phyloP scores from a whole-genome alignment of 108 stramenopile species.

The Nitzschia sp. region DNA sequence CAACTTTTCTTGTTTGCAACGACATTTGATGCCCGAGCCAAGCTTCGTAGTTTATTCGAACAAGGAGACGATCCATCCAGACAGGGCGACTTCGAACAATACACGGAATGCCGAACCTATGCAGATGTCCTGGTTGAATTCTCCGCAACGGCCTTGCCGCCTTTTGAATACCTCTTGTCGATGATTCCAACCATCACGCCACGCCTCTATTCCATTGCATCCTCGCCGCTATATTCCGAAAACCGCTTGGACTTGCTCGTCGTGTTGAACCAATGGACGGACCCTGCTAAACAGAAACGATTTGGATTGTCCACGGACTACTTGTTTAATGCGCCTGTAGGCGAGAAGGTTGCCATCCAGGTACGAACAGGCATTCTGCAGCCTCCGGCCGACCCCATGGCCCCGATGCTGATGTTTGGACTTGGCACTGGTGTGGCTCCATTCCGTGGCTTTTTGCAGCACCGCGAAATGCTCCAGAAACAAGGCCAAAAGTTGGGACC shows the following conservation, averaged over 20 bases:
- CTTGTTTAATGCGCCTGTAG: neutral
- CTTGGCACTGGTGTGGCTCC: conserved; percentile 93
- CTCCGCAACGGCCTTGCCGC: neutral
- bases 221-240: conserved; percentile 5
- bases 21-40: neutral
- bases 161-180: conserved; percentile 16
- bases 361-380: conserved; percentile 5
- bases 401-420: conserved; percentile 82
- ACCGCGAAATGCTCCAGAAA: conserved; percentile 35
- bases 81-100: neutral
- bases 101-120: conserved; percentile 4
- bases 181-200: conserved; percentile 18
- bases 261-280: conserved; percentile 15
- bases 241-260: conserved; percentile 10
- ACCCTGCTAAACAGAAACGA: neutral
- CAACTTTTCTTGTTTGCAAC: conserved; percentile 19
- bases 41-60: conserved; percentile 7
- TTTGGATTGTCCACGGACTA: neutral
- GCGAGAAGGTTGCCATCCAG: conserved; percentile 1
- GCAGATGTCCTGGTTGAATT: conserved; percentile 14
- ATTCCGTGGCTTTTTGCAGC: conserved; percentile 81
- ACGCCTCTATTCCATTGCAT: conserved; percentile 20
- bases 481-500: conserved; percentile 3
- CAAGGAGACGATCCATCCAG: neutral
- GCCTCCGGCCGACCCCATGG: conserved; percentile 8